Conservation (phyloP, 2,329 filamentous ascomycete genomes). For the Verticillium isaacii region DNA sequence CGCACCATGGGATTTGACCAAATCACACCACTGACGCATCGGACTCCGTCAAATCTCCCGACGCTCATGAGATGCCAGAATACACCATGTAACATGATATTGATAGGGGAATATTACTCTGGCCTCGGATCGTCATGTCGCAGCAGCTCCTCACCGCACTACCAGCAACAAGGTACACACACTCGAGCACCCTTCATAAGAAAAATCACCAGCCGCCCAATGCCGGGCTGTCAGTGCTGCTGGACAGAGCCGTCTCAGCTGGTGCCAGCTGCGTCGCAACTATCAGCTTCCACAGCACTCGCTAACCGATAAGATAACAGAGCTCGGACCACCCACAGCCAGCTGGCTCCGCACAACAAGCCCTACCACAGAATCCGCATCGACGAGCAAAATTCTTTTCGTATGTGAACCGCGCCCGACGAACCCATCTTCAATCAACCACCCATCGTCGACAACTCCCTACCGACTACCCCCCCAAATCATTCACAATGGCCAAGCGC, state of each 20-base stretch:
- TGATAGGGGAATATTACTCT: too few species aligned
- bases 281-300: background rate
- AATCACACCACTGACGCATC: background rate
- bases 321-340: background rate
- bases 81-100: background rate
- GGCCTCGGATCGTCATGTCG: too few species aligned
- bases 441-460: slow-evolving; percentile 12
- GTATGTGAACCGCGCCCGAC: slow-evolving; percentile 20
- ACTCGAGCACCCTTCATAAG: too few species aligned
- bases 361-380: slow-evolving; percentile 32
- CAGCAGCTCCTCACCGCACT: too few species aligned
- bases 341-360: slow-evolving; percentile 5
- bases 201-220: too few species aligned
- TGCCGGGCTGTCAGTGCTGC: too few species aligned
- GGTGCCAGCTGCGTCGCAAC: background rate
- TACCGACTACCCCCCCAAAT: slow-evolving; percentile 20
- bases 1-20: background rate
- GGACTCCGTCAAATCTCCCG: background rate
- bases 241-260: background rate
- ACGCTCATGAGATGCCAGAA: background rate
- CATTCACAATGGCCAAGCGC: slow-evolving; percentile 85
- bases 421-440: slow-evolving; percentile 8
- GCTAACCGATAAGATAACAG: background rate
- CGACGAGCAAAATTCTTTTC: slow-evolving; percentile 26
- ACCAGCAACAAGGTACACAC: too few species aligned